Conservation (phyloP, 345 rosid species). For the Arabidopsis suecica region DNA sequence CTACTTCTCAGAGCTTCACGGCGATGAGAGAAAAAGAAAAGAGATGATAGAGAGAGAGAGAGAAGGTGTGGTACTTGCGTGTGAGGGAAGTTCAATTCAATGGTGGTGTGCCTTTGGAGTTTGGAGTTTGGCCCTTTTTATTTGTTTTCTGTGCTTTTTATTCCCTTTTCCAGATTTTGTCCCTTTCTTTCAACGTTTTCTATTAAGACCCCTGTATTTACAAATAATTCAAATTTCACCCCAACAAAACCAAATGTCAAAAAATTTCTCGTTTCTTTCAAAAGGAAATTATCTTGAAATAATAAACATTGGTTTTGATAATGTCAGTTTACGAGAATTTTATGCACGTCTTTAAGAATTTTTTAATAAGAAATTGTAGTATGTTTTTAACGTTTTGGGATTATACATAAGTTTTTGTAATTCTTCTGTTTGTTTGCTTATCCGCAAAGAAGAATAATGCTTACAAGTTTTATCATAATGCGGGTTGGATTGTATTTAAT, state of each 20-base stretch:
- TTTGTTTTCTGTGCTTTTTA: constrained; percentile 25
- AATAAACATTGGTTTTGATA: background rate
- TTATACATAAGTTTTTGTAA: background rate
- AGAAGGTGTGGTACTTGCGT: constrained; percentile 39
- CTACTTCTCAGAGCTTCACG: constrained; percentile 18
- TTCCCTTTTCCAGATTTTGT: background rate
- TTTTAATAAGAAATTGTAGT: too few relatives aligned
- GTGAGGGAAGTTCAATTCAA: constrained; percentile 31
- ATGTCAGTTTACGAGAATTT: background rate
- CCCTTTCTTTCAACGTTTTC: constrained; percentile 29
- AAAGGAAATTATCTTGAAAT: background rate
- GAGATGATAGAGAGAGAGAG: constrained; percentile 17
- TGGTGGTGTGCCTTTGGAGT: constrained; percentile 14
- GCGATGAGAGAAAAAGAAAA: constrained; percentile 37
- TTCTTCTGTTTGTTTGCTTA: constrained; percentile 15
- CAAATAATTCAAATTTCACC: constrained; percentile 20
- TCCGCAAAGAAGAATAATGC: constrained; percentile 16
- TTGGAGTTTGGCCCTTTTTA: background rate
- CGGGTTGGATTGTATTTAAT: background rate
- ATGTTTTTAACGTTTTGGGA: background rate
- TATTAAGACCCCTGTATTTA: constrained; percentile 18
- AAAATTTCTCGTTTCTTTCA: background rate
- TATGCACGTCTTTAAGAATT: background rate
- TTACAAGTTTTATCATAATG: constrained; percentile 17
- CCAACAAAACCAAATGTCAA: background rate